Evolutionary conservation across 768 basidiomycete species (phyloP).

Genomic region (Amanita molliuscula): DNA sequence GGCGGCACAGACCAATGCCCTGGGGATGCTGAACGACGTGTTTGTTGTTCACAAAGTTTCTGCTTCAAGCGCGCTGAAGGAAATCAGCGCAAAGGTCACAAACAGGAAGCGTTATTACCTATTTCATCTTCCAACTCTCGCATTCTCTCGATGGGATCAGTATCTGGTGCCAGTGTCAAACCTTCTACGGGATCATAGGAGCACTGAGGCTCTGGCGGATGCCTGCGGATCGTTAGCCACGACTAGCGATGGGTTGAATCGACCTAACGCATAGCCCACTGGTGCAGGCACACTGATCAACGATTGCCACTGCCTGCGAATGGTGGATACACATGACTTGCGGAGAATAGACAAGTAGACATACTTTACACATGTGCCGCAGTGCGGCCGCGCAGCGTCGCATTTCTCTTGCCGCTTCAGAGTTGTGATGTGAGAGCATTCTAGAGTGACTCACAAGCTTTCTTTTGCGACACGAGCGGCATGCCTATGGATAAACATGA

Average conservation of each 20-base stretch:
- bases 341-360: constrained; percentile 16
- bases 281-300: constrained; percentile 78
- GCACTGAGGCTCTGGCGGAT: constrained; percentile 80
- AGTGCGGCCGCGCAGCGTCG: constrained; percentile 79
- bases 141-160: constrained; percentile 73
- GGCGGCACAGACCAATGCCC: constrained; percentile 12
- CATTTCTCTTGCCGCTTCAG: constrained; percentile 54
- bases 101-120: constrained; percentile 24
- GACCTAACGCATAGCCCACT: constrained; percentile 69
- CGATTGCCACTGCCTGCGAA: constrained; percentile 65
- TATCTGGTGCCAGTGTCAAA: constrained; percentile 62
- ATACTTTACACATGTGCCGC: constrained; percentile 75
- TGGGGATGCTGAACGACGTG: constrained; percentile 29
- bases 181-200: constrained; percentile 84
- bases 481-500: constrained; percentile 40
- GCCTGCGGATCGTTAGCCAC: constrained; percentile 29
- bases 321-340: constrained; percentile 1
- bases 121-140: constrained; percentile 70
- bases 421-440: background rate
- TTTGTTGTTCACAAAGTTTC: constrained; percentile 45
- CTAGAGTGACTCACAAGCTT: constrained; percentile 54
- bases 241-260: constrained; percentile 1
- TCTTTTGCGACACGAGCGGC: constrained; percentile 72
- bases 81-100: background rate
- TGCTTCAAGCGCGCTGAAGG: constrained; percentile 50